Evolutionary conservation across 495 filamentous ascomycete genomes (phyloP), one percentile per base, ranked within the genome.

Genomic region (Hyaloscypha bicolor): DNA sequence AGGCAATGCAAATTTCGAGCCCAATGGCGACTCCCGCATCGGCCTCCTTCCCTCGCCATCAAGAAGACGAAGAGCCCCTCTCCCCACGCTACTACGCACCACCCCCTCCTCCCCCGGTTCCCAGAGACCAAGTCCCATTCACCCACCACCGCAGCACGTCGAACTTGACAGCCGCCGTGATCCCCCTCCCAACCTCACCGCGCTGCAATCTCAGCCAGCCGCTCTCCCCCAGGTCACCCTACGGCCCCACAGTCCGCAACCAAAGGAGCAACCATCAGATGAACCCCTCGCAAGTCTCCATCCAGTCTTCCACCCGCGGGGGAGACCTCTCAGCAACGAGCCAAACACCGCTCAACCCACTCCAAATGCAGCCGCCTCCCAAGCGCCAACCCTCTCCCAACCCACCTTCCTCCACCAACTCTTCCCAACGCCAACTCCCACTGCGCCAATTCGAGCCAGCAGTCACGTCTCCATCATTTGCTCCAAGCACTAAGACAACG

Each of bases 401-500:
- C 72, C 71, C 69, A 65, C 63, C 60, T 29, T 67, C 31, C 12
- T 68, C 65, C 21, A 63, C 57, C 59, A 61, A 56, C 80, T 29
- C 79, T 78, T 42, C 71, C 81, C 32, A 79, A 66, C 73, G 76
- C 53, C 73, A 76, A 19, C 80, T 92, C 21, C 89, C 89, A 1
- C 82, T 92, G 66, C 87, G 89, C 60, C 81, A 81, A 8, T 85
- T 85, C 77, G 80, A 91, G 78, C 81, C 89, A 67, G 35, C 87
- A 29, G 70, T 83, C 2, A 75, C 82, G 21, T 81, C 79, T 63
- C 81, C 83, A 1, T 80, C 81, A 5, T 60, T 73, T 22, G 66
- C 64, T 52, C 76, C 79, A 30, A 83, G 82, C 6, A 93, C 90
- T 62, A 94, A 93, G 79, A 91, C 91, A 19, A 93, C 91, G 0